Evolutionary conservation across 2,329 filamentous ascomycete species (phyloP), one percentile per base, ranked within the genome.

Genomic region (Penicillium hesseltinei): DNA sequence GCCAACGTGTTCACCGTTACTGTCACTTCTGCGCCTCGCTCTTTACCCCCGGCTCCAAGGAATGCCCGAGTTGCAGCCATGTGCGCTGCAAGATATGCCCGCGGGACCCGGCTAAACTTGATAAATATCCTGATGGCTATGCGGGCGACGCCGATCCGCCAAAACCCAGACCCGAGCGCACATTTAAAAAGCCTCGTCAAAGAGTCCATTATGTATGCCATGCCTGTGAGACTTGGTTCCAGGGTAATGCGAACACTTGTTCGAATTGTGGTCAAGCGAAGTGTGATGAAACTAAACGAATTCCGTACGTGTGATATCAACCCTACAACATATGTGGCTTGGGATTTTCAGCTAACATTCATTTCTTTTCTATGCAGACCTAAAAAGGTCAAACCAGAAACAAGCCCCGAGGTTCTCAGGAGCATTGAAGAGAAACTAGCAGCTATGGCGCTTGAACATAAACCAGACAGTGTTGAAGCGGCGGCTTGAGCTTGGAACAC

Each of bases 41-140:
- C 1, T 94, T 92, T 69, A 73, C 75, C 2, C 69, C 79, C 6
- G 79, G 81, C 33, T 78, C 75, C 58, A 90, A 87, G 59, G 77
- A 83, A 70, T 96, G 92, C 71, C 74, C 79, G 8, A 80, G 79
- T 39, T 96, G 92, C 73, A 77, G 80, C 29, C 92, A 96, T 73
- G 73, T 81, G 51, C 86, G 90, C 53, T 96, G 91, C 78, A 90
- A 86, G 39, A 88, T 88, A 69, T 95, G 91, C 72, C 90, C 90
- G 29, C 82, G 91, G 66, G 87, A 91, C 68, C 91, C 91, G 82
- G 62, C 73, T 29, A 78, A 78, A 57, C 66, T 69, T 5, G 53
- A 75, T 38, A 80, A 78, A 63, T 76, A 78, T 57, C 74, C 76
- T 0, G 70, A 78, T 60, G 77, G 77, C 10, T 79, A 78, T 61